Conservation (phyloP, 163 green algal genomes). For the Chlamydomonas reinhardtii region DNA sequence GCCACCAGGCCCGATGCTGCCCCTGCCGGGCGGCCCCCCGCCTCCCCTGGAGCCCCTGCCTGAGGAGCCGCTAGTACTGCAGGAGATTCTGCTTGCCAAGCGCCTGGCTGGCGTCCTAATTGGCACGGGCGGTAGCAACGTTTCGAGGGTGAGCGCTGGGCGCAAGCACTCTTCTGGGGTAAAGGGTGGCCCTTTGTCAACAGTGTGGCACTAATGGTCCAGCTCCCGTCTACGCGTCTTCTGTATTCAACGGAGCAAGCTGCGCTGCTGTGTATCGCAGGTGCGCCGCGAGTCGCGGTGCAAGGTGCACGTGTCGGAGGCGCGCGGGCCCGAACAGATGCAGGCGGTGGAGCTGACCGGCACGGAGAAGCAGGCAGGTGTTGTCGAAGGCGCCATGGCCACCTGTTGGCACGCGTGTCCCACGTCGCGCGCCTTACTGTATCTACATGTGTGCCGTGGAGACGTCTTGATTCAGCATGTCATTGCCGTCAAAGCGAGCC, state of each 20-base stretch:
- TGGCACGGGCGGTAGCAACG: conserved; percentile 40
- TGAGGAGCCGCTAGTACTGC: conserved; percentile 34
- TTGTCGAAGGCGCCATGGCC: no score
- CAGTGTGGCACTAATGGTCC: not conserved
- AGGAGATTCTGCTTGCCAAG: conserved; percentile 40
- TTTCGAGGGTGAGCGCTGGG: conserved; percentile 19
- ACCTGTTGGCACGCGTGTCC: no score
- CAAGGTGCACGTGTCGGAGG: conserved; percentile 45
- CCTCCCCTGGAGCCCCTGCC: conserved; percentile 15
- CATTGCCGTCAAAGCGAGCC: no score
- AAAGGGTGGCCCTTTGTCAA: not conserved
- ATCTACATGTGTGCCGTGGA: no score
- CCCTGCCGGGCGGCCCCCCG: not conserved
- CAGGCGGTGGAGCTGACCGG: conserved; percentile 44
- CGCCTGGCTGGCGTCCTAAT: conserved; percentile 40
- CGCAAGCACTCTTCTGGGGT: no score
- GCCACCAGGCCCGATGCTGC: not conserved
- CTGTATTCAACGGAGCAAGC: not conserved
- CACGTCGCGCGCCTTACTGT: no score
- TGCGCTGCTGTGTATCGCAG: not conserved
- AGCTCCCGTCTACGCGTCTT: not conserved
- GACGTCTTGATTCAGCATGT: no score
- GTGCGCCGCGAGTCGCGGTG: conserved; percentile 41
- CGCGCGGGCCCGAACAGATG: conserved; percentile 15
- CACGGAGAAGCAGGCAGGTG: conserved; percentile 33